phyloP scores from a whole-genome alignment of 1,284 basidiomycete genomes.

The Tremellales sp. region DNA sequence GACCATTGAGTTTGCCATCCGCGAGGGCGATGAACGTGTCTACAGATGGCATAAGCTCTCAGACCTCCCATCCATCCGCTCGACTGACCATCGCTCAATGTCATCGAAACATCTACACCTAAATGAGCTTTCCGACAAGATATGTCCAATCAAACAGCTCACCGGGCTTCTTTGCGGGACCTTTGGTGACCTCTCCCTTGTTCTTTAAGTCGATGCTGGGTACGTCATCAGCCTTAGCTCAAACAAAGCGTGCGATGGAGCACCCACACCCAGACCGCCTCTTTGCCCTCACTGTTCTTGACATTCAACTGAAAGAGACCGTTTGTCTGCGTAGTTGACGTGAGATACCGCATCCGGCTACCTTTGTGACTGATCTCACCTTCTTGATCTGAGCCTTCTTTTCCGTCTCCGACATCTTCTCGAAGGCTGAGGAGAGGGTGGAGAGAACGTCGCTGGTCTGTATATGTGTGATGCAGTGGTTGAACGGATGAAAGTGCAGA shows the following conservation, averaged over 20 bases:
- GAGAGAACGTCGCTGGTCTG: slow-evolving; percentile 70
- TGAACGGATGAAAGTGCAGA: background rate
- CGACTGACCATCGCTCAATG: slow-evolving; percentile 35
- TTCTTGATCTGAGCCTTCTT: slow-evolving; percentile 80
- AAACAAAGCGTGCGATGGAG: background rate
- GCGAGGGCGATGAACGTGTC: slow-evolving; percentile 45
- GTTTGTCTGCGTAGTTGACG: slow-evolving; percentile 62
- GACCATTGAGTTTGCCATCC: slow-evolving; percentile 60
- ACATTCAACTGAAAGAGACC: slow-evolving; percentile 87
- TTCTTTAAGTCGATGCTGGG: slow-evolving; percentile 92
- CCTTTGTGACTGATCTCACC: slow-evolving; percentile 50
- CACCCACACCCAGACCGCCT: slow-evolving; percentile 61
- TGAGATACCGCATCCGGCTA: background rate
- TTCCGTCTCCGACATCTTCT: slow-evolving; percentile 64
- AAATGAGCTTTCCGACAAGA: background rate
- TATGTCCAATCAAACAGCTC: slow-evolving; percentile 20
- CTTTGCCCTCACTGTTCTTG: slow-evolving; percentile 70
- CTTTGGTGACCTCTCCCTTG: slow-evolving; percentile 74
- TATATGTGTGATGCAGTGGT: background rate
- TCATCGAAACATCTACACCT: slow-evolving; percentile 48
- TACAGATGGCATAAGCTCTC: slow-evolving; percentile 3
- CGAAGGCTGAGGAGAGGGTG: slow-evolving; percentile 61
- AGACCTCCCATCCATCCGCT: background rate
- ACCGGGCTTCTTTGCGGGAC: slow-evolving; percentile 58
- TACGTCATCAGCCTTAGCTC: background rate